phyloP scores from a whole-genome alignment of 371 early-diverging fungal genomes.

The Mucor saturninus region DNA sequence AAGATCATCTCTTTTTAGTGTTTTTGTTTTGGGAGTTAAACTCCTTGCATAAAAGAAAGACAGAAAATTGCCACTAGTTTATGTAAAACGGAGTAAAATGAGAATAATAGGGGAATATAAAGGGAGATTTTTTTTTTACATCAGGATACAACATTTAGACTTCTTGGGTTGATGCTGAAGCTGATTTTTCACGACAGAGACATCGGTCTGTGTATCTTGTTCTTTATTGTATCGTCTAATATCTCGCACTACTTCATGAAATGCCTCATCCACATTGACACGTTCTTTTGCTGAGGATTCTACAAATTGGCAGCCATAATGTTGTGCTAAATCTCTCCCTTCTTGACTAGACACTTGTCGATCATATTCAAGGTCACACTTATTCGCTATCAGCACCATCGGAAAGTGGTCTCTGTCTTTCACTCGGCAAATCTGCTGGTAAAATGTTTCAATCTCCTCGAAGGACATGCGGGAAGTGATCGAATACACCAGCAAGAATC shows the following conservation, averaged over 20 bases:
- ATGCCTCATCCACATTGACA: conserved; percentile 92
- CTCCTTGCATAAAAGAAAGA: no score
- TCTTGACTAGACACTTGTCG: conserved; percentile 56
- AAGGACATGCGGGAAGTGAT: conserved; percentile 49
- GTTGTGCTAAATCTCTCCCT: conserved; percentile 32
- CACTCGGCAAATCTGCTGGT: conserved; percentile 80
- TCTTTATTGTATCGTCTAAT: conserved; percentile 49
- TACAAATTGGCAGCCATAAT: conserved; percentile 51
- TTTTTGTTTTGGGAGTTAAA: no score
- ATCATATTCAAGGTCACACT: conserved; percentile 87
- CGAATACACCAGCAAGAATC: conserved; percentile 58
- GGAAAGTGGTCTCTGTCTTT: conserved; percentile 86
- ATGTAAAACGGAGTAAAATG: no score
- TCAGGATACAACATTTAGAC: conserved; percentile 1
- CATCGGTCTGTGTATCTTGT: conserved; percentile 11
- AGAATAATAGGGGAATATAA: no score
- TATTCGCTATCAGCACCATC: conserved; percentile 93
- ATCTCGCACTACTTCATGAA: conserved; percentile 84
- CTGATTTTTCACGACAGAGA: neutral
- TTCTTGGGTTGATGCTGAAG: neutral
- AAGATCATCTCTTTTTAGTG: no score
- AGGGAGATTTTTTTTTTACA: neutral
- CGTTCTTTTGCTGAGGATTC: conserved; percentile 91
- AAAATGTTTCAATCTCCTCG: conserved; percentile 79
- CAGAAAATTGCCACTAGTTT: no score